Evolutionary conservation across 2,329 filamentous ascomycete genomes (phyloP), one percentile per base, ranked within the genome.

Genomic region (Cladophialophora psammophila): DNA sequence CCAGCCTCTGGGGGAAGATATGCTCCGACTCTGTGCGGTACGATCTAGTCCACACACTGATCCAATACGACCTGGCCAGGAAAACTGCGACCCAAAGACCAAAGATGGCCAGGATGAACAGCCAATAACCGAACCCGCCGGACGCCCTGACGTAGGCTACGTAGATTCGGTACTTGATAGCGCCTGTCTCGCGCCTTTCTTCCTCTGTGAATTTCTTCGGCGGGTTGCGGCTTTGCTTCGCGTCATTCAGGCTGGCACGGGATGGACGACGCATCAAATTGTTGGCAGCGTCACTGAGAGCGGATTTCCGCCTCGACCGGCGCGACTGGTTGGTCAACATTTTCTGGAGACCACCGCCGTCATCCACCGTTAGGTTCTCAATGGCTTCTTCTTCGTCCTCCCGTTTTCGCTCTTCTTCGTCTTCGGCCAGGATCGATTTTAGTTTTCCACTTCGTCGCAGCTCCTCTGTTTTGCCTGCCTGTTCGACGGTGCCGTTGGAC

Each of bases 161-260:
- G 69, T 94, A 94, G n/a, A 94, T 84, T 6, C 82, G 82, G 26
- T 82, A 82, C 72, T 89, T 89, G 36, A 94, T 87, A 5, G 88
- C 85, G 0, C 92, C 92, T 61, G 85, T 85, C 74, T 92, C 90
- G 64, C 88, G 85, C n/a, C 80, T 81, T 76, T 95, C 92, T 2
- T 93, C 91, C 74, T 93, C 88, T 32, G 91, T 86, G 71, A 94
- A 94, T 76, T 92, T 90, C 70, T 88, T 88, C 0, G 87, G 84
- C 5, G 76, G 66, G 3, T 72, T 66, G 5, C 78, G 77, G 53
- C 76, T 76, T 74, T 86, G 86, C 3, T 84, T 54, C 66, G 75
- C 63, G 60, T 66, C 50, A 18, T 70, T 68, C 63, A 64, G 42
- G 26, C 71, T 69, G 10, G 64, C 66, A 66, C 52, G 63, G 61